A percentile compares a stretch with the other conserved stretches of the same genome.
These are phyloP conservation scores for Fusarium cyanostomum DNA, from an alignment of 2,329 filamentous ascomycete genomes.

Conservation along the genomic window DNA sequence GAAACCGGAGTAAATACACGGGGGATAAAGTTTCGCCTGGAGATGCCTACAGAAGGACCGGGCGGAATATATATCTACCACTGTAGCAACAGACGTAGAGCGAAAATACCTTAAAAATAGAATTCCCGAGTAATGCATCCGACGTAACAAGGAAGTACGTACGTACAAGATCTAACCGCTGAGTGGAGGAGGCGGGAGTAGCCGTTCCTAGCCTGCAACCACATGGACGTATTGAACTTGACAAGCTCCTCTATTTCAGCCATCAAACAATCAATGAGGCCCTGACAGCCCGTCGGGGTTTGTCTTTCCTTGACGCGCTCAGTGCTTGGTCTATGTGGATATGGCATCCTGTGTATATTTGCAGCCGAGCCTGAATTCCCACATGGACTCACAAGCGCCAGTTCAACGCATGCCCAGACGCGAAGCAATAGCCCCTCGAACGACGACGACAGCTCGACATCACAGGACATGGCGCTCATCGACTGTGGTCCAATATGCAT, in stretches of 20 bases:
- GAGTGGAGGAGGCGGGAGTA: slow-evolving; percentile 22
- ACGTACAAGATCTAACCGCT: neutral
- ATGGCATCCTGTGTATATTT: too few species aligned
- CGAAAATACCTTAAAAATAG: too few species aligned
- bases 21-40: too few species aligned
- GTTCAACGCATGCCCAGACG: neutral
- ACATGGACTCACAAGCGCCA: neutral
- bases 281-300: neutral
- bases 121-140: neutral
- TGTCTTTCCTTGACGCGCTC: too few species aligned
- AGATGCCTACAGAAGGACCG: too few species aligned
- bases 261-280: too few species aligned
- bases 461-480: slow-evolving; percentile 9
- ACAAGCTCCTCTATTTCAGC: too few species aligned
- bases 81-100: too few species aligned
- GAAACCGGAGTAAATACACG: too few species aligned
- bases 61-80: too few species aligned
- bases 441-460: slow-evolving; percentile 28
- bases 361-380: too few species aligned
- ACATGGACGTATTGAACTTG: neutral
- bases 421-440: neutral
- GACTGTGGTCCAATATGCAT: slow-evolving; percentile 2
- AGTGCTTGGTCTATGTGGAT: too few species aligned
- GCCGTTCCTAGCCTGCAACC: slow-evolving; percentile 21
- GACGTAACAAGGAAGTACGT: neutral